Evolutionary conservation across 306 rosid genomes (phyloP), one percentile per base, ranked within the genome.

Genomic region (Quercus alba): DNA sequence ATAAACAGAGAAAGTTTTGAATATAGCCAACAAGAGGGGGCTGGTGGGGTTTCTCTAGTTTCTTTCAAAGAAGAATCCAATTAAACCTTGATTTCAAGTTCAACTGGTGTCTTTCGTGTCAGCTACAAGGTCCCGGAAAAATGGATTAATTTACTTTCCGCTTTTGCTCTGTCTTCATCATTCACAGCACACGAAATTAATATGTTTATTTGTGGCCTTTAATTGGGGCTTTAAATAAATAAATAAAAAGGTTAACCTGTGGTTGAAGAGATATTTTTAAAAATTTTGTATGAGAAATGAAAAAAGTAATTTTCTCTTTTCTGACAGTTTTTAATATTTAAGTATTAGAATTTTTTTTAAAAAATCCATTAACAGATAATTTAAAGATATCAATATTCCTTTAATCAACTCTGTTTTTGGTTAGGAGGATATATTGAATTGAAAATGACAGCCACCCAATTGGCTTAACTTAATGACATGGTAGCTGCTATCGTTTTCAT

Each of bases 1-100:
- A 71, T 71, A 58, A 84, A 46, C 66, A 84, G 35, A 62, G 76
- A 70, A 84, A 72, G 73, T n/a, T 25, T 31, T 10, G 63, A 69
- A 67, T 62, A 51, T 31, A 56, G 3, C 26, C 11, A 62, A 25
- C n/a, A 25, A 64, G 62, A 26, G 7, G 31, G 7, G 14, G 28
- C 35, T 66, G 80, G 76, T 57, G 73, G 77, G 72, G 70, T 44
- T 72, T 25, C 56, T 38, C 52, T 4, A 66, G 62, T 28, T 63
- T 25, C 56, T 38, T 59, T 4, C 15, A 46, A 56, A 72, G 72
- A 78, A 75, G 33, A 75, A 63, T 33, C 33, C 75, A 61, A 49
- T 41, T 8, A 8, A 41, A 7, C 73, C 30, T 31, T 70, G 80
- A 57, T 70, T 56, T 31, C 38, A 44, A 41, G 5, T 25, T 49